A percentile compares a stretch with the other conserved stretches of the same genome.
Conservation (phyloP, 768 basidiomycete genomes). For the Boletus edulis region DNA sequence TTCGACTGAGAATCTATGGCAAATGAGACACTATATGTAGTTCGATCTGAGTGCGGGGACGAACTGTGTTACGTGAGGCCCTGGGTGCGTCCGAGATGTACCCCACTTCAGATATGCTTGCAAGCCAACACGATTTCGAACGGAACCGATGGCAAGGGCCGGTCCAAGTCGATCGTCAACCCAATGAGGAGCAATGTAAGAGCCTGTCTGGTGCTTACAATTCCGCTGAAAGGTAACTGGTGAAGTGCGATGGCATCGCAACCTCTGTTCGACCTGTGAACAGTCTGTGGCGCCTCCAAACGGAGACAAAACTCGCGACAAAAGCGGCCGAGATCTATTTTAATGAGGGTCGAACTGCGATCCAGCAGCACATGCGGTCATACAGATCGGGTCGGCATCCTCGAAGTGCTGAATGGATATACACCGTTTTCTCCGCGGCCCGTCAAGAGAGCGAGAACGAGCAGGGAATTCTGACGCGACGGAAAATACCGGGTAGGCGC, state of each 20-base stretch:
- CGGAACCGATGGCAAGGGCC: not conserved
- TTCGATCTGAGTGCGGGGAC: too few species aligned
- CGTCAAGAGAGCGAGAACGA: too few species aligned
- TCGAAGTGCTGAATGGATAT: not conserved
- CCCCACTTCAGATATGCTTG: not conserved
- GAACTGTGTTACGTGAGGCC: too few species aligned
- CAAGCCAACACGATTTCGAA: too few species aligned
- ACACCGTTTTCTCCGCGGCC: not conserved
- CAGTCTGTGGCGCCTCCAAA: slow-evolving; percentile 1
- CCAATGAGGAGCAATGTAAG: too few species aligned
- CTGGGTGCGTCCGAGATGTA: too few species aligned
- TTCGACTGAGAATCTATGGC: slow-evolving; percentile 11
- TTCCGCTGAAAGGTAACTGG: not conserved
- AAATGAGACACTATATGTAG: too few species aligned
- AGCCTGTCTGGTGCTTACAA: too few species aligned
- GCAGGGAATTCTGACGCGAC: too few species aligned
- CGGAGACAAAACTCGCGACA: slow-evolving; percentile 4
- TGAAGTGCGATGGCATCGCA: slow-evolving; percentile 6
- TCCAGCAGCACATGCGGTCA: not conserved
- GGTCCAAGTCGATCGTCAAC: too few species aligned
- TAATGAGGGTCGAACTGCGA: not conserved
- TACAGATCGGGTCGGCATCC: not conserved
- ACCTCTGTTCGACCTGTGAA: not conserved
- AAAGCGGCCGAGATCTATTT: slow-evolving; percentile 15
- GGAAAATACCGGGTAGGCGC: too few species aligned